Base-by-base conservation (phyloP, 2,329 filamentous ascomycete species). In the Alternaria panax region DNA sequence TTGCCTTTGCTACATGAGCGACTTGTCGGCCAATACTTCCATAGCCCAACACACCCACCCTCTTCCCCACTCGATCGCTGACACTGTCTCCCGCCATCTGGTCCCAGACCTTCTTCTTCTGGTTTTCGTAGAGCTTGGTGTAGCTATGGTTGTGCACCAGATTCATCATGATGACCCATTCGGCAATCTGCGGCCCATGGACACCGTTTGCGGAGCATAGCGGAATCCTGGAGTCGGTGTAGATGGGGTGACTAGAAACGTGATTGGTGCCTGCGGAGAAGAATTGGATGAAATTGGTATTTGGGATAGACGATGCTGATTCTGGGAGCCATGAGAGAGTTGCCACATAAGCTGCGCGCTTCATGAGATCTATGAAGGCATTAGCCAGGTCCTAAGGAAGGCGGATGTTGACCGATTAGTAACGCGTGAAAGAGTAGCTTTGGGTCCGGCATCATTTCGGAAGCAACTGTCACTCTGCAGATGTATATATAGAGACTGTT, bases 141-240 rank as follows among this genome's bases (percentile, higher is more conserved):
- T 86, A 87, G 25, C 82, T 78, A 60, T 87, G 85, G n/a, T 80
- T 83, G 24, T 84, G 79, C n/a, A 84, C 80, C 2, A 90, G 78
- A 54, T 84, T 83, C 66, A 88, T 88, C 82, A 89, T 81, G 27
- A 89, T 75, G 12, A 87, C 84, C 87, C 88, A 90, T 78, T 90
- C 88, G 0, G 87, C 82, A 50, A 90, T 90, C 57, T 88, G 86
- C 0, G 88, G 88, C 1, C 86, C 86, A 68, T 88, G 86, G 46
- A 88, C 83, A 24, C 86, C 83, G 5, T 82, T 84, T 32, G 81
- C 82, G 4, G 83, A 87, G 4, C 84, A 84, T 56, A 88, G 78
- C 1, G 83, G 79, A 51, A 88, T 83, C 25, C 83, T 70, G 14
- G 81, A 83, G 46, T 83, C 75, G 7, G 77, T 84, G 62, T 86